A percentile compares a stretch with the other conserved stretches of the same genome.
These are phyloP conservation scores for Aspergillus clavatus DNA, from an alignment of 2,329 filamentous ascomycete species.

Conservation along the genomic window DNA sequence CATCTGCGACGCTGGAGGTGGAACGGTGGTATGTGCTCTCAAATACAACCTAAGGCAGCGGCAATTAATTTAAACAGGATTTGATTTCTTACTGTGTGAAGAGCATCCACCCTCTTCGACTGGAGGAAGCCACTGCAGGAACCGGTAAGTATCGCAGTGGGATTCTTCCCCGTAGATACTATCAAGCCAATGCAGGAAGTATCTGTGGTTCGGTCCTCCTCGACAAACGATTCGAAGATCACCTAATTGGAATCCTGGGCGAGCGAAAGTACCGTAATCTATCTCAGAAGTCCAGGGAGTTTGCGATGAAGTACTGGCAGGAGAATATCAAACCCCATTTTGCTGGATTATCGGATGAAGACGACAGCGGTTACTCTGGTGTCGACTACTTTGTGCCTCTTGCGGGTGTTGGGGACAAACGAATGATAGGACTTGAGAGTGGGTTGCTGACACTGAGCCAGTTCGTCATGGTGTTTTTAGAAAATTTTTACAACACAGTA, in stretches of 20 bases:
- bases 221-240: conserved; percentile 24
- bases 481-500: not conserved
- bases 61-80: conserved; percentile 16
- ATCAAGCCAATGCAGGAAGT: conserved; percentile 15
- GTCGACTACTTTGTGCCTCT: conserved; percentile 20
- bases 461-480: conserved; percentile 2
- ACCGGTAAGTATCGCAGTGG: conserved; percentile 14
- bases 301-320: conserved; percentile 29
- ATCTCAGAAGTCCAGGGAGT: conserved; percentile 17
- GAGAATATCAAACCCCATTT: conserved; percentile 25
- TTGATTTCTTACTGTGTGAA: conserved; percentile 30
- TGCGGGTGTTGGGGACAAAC: conserved; percentile 20
- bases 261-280: conserved; percentile 25
- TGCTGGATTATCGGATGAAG: conserved; percentile 9
- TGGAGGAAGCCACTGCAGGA: conserved; percentile 26
- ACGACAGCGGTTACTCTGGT: conserved; percentile 21
- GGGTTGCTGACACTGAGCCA: conserved; percentile 15
- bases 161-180: not conserved
- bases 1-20: conserved; percentile 37
- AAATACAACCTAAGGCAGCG: not conserved
- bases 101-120: conserved; percentile 17
- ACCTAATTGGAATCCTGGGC: conserved; percentile 23
- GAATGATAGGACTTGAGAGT: conserved; percentile 15
- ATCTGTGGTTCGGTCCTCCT: conserved; percentile 30
- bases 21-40: conserved; percentile 27